Evolutionary conservation across 2,329 filamentous ascomycete genomes (phyloP).

Genomic region (Ophiocordyceps camponoti-saundersi): DNA sequence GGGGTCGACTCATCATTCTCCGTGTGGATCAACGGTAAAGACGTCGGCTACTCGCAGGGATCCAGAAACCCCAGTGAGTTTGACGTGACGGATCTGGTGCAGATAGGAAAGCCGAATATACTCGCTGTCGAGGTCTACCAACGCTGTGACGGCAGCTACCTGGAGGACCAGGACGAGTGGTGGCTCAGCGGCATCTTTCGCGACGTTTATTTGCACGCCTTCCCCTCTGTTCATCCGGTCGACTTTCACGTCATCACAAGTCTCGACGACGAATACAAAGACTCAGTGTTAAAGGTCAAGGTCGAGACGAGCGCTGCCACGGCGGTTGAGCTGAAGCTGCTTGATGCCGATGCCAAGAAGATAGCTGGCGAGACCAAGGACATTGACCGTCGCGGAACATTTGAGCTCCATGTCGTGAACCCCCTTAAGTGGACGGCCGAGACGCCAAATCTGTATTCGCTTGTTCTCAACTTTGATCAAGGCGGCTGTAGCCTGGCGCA

Average conservation of each 20-base stretch:
- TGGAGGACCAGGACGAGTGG: constrained; percentile 59
- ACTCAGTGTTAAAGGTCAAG: constrained; percentile 33
- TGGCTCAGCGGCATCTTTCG: constrained; percentile 52
- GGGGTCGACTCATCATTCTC: constrained; percentile 60
- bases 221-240: constrained; percentile 35
- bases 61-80: constrained; percentile 59
- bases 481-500: constrained; percentile 25
- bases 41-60: constrained; percentile 57
- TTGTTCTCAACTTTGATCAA: constrained; percentile 19
- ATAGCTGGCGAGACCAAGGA: constrained; percentile 10
- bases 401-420: constrained; percentile 23
- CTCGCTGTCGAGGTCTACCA: constrained; percentile 56
- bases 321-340: constrained; percentile 15
- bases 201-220: constrained; percentile 48
- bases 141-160: constrained; percentile 53
- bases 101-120: constrained; percentile 27
- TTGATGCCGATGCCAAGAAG: constrained; percentile 12
- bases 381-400: constrained; percentile 17
- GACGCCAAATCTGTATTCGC: constrained; percentile 42
- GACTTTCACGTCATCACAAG: constrained; percentile 39
- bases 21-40: constrained; percentile 49
- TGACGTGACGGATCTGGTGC: constrained; percentile 41
- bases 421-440: constrained; percentile 55
- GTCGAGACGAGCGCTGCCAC: constrained; percentile 21
- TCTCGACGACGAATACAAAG: constrained; percentile 33